phyloP scores from a whole-genome alignment of 192 early-diverging fungal species.

The Rhizophagus prolifer region DNA sequence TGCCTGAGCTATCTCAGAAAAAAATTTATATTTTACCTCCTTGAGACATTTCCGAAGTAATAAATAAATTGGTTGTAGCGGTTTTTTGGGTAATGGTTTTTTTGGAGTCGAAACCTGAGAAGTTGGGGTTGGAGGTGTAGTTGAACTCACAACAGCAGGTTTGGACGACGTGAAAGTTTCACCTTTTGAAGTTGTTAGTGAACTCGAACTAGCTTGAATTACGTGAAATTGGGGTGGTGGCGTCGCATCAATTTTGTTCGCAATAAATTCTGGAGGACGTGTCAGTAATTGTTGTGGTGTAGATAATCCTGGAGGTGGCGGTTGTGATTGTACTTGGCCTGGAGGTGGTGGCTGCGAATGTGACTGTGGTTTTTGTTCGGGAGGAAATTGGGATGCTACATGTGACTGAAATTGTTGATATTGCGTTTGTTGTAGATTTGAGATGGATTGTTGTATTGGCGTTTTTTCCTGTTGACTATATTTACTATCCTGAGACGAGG shows the following conservation, averaged over 20 bases:
- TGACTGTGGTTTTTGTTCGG: neutral
- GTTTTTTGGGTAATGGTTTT: conserved; percentile 22
- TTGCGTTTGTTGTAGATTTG: conserved; percentile 19
- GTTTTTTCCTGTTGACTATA: neutral
- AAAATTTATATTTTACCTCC: conserved; percentile 27
- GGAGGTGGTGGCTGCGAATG: neutral
- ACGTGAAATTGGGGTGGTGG: neutral
- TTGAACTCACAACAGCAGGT: neutral
- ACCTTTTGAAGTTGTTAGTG: neutral
- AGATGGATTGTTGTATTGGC: neutral
- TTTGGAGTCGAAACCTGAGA: conserved; percentile 20
- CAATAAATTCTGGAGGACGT: neutral
- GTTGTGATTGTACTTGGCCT: conserved; percentile 4
- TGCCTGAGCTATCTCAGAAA: neutral
- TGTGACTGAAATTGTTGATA: conserved; percentile 21
- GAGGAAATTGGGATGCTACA: neutral
- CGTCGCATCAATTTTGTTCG: neutral
- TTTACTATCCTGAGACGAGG: neutral
- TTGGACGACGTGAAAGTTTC: neutral
- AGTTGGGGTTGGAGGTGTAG: conserved; percentile 19
- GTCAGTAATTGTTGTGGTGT: neutral
- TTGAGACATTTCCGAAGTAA: conserved; percentile 40
- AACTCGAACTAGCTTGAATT: neutral
- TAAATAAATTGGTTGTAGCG: conserved; percentile 40
- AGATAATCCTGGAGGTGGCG: conserved; percentile 5